phyloP scores from a whole-genome alignment of 495 filamentous ascomycete species.

The Aspergillus haitiensis region DNA sequence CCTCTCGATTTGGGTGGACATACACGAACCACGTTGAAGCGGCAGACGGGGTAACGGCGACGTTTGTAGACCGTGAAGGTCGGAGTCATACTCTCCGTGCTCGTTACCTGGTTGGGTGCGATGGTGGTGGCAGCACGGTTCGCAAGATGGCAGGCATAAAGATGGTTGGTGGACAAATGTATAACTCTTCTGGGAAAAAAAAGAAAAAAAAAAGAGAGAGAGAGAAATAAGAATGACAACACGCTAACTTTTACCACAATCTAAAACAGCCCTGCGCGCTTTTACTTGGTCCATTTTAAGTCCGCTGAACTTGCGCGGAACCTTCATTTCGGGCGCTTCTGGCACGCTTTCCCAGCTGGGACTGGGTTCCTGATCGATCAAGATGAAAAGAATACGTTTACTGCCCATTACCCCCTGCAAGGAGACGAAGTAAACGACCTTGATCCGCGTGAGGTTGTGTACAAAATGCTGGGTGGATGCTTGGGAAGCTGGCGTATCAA shows the following conservation, averaged over 20 bases:
- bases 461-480: conserved; percentile 26
- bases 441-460: conserved; percentile 27
- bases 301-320: conserved; percentile 25
- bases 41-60: conserved; percentile 2
- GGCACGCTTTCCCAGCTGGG: conserved; percentile 30
- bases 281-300: conserved; percentile 35
- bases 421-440: neutral
- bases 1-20: conserved; percentile 16
- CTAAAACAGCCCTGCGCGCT: conserved; percentile 18
- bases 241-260: neutral
- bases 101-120: conserved; percentile 28
- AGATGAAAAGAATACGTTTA: conserved; percentile 35
- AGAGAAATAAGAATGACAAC: too few relatives aligned
- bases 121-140: conserved; percentile 30
- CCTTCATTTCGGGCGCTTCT: conserved; percentile 28
- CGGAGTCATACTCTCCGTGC: conserved; percentile 13
- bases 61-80: conserved; percentile 16
- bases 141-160: conserved; percentile 24
- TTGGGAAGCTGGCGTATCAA: conserved; percentile 18
- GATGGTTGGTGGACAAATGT: conserved; percentile 30
- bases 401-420: conserved; percentile 25
- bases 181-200: neutral
- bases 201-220: too few relatives aligned
- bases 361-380: conserved; percentile 31
- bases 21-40: conserved; percentile 3